Evolutionary conservation across 257 asterid species (phyloP).

Genomic region (Nicotiana tomentosiformis): DNA sequence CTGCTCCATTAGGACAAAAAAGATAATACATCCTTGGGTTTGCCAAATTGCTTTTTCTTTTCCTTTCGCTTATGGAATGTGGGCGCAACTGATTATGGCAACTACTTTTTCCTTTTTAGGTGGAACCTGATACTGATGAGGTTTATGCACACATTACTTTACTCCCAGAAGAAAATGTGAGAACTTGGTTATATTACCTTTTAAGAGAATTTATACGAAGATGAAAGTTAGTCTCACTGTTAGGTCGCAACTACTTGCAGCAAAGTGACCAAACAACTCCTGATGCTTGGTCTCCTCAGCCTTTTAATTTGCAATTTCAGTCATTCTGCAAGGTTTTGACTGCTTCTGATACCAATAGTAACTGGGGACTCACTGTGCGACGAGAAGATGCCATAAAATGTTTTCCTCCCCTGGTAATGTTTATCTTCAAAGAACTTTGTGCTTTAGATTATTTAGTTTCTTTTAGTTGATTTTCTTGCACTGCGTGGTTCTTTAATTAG

Average conservation of each 20-base stretch:
- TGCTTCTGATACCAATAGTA: conserved; percentile 69
- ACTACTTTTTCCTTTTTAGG: conserved; percentile 30
- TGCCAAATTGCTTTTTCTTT: neutral
- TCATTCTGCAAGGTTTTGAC: conserved; percentile 77
- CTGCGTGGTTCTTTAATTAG: conserved; percentile 16
- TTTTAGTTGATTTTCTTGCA: neutral
- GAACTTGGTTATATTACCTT: conserved; percentile 10
- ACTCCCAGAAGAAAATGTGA: conserved; percentile 59
- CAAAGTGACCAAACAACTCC: conserved; percentile 42
- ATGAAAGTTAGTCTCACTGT: neutral
- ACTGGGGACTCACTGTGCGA: conserved; percentile 62
- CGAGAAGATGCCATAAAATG: conserved; percentile 63
- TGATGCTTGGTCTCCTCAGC: conserved; percentile 30
- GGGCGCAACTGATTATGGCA: neutral
- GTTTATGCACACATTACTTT: conserved; percentile 63
- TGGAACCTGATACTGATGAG: conserved; percentile 65
- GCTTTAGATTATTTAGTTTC: neutral
- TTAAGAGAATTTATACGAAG: neutral
- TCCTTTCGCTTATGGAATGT: neutral
- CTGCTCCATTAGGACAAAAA: neutral
- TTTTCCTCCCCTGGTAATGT: conserved; percentile 67
- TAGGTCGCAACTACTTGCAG: conserved; percentile 27
- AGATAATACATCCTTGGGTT: neutral
- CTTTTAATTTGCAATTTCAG: conserved; percentile 38
- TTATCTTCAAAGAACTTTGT: neutral